phyloP scores from a whole-genome alignment of 2,329 filamentous ascomycete genomes.

The Ophiognomonia clavigignenti-juglandacearum region DNA sequence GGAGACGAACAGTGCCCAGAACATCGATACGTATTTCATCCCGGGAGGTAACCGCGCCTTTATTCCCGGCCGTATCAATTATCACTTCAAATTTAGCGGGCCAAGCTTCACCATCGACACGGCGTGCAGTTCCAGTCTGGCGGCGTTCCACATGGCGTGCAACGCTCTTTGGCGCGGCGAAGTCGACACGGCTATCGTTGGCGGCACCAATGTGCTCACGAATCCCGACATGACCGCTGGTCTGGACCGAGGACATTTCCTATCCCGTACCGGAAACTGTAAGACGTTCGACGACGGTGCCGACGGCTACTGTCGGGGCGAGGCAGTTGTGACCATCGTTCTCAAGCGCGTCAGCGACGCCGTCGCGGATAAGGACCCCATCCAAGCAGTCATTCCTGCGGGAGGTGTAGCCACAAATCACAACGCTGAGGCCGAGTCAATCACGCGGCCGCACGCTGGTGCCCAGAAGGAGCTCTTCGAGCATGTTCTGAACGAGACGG shows the following conservation, averaged over 20 bases:
- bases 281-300: slow-evolving; percentile 28
- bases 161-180: slow-evolving; percentile 56
- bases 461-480: slow-evolving; percentile 69
- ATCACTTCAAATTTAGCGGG: slow-evolving; percentile 30
- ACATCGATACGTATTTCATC: slow-evolving; percentile 17
- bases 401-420: slow-evolving; percentile 58
- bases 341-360: slow-evolving; percentile 44
- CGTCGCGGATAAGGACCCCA: slow-evolving; percentile 39
- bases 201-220: slow-evolving; percentile 59
- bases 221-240: slow-evolving; percentile 61
- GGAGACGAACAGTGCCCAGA: slow-evolving; percentile 53
- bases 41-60: slow-evolving; percentile 25
- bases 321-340: slow-evolving; percentile 39
- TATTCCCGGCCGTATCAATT: slow-evolving; percentile 32
- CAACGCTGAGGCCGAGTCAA: slow-evolving; percentile 56
- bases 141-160: slow-evolving; percentile 35
- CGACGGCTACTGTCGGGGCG: slow-evolving; percentile 49
- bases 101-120: slow-evolving; percentile 33
- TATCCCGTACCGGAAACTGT: slow-evolving; percentile 38
- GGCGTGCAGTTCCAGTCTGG: slow-evolving; percentile 31
- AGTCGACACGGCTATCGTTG: slow-evolving; percentile 59
- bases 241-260: slow-evolving; percentile 57
- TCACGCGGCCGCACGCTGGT: slow-evolving; percentile 59
- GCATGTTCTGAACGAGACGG: slow-evolving; percentile 64
- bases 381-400: slow-evolving; percentile 19